Percentiles rank a stretch among this genome's conserved stretches.
phyloP scores from a whole-genome alignment of 192 early-diverging fungal species.

The Coemansia sp. region DNA sequence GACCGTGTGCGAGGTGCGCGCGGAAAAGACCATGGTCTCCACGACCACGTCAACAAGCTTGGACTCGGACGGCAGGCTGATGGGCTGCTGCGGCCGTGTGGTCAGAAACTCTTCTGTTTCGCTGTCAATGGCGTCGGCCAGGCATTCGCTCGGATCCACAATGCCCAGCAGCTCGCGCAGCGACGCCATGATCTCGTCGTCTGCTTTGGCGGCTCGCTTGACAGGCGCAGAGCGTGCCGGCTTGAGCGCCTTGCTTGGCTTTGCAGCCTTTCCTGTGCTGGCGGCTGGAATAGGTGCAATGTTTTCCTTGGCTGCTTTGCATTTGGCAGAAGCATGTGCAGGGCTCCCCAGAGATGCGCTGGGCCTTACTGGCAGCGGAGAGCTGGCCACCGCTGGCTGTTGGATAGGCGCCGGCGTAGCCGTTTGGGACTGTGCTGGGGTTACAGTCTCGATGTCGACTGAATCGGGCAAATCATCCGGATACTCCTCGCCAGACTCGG shows the following conservation, averaged over 20 bases:
- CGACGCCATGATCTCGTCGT: slow-evolving; percentile 50
- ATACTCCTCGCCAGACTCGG: slow-evolving; percentile 14
- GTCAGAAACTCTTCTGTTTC: slow-evolving; percentile 47
- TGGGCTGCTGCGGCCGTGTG: slow-evolving; percentile 17
- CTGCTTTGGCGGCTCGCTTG: background rate
- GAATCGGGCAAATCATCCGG: slow-evolving; percentile 21
- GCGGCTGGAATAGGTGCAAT: slow-evolving; percentile 1
- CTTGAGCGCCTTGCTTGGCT: slow-evolving; percentile 5
- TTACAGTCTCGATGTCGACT: slow-evolving; percentile 11
- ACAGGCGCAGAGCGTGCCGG: too few species aligned
- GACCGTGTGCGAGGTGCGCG: slow-evolving; percentile 54
- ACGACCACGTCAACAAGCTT: slow-evolving; percentile 40
- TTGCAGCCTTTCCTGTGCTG: slow-evolving; percentile 5
- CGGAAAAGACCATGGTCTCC: slow-evolving; percentile 54
- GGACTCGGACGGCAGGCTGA: slow-evolving; percentile 15
- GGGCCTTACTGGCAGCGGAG: background rate
- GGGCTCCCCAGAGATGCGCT: too few species aligned
- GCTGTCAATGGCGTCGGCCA: slow-evolving; percentile 50
- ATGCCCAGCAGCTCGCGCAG: slow-evolving; percentile 49
- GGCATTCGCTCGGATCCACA: slow-evolving; percentile 50
- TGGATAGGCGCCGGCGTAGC: background rate
- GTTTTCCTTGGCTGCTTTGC: slow-evolving; percentile 18
- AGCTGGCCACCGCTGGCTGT: background rate
- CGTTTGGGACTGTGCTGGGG: slow-evolving; percentile 8
- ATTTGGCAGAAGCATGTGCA: too few species aligned